Percentiles rank a stretch among this genome's conserved stretches.
Conservation (phyloP, 1,284 basidiomycete genomes). For the Porogramme epimiltina region DNA sequence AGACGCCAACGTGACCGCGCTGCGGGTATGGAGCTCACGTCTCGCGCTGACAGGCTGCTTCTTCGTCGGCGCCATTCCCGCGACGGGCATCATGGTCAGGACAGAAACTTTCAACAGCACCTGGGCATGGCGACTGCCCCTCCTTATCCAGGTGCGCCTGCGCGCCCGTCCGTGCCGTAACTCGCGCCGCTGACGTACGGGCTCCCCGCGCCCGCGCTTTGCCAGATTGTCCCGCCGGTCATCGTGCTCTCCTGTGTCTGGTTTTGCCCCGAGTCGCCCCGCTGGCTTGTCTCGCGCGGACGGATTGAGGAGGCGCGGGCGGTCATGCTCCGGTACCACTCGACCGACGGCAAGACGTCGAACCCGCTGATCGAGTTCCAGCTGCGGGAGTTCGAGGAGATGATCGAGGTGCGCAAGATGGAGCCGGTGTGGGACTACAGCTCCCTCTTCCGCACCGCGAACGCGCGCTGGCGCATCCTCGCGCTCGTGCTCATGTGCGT, state of each 20-base stretch:
- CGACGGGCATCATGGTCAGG: constrained; percentile 14
- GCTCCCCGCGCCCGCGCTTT: background rate
- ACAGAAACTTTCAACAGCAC: constrained; percentile 12
- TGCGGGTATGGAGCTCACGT: background rate
- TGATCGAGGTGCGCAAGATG: constrained; percentile 12
- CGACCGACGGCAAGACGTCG: constrained; percentile 10
- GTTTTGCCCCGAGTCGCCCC: constrained; percentile 27
- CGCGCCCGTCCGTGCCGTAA: background rate
- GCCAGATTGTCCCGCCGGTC: constrained; percentile 8
- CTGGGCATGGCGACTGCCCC: constrained; percentile 17
- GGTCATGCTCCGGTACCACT: constrained; percentile 19
- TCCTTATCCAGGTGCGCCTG: constrained; percentile 7
- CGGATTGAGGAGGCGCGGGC: constrained; percentile 24
- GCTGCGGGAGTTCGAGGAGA: constrained; percentile 9
- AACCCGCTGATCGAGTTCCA: constrained; percentile 15
- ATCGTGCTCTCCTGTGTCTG: constrained; percentile 22
- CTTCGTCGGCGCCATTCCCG: constrained; percentile 13
- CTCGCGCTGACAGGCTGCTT: background rate
- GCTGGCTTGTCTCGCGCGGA: constrained; percentile 27
- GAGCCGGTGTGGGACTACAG: constrained; percentile 14
- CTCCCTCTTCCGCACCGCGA: constrained; percentile 3
- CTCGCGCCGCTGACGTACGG: background rate
- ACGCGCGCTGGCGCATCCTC: constrained; percentile 12
- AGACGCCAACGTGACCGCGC: background rate
- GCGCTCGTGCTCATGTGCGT: constrained; percentile 12